A percentile compares a stretch with the other conserved stretches of the same genome.
phyloP scores from a whole-genome alignment of 2,329 filamentous ascomycete species.

The Tolypocladium tropicale region DNA sequence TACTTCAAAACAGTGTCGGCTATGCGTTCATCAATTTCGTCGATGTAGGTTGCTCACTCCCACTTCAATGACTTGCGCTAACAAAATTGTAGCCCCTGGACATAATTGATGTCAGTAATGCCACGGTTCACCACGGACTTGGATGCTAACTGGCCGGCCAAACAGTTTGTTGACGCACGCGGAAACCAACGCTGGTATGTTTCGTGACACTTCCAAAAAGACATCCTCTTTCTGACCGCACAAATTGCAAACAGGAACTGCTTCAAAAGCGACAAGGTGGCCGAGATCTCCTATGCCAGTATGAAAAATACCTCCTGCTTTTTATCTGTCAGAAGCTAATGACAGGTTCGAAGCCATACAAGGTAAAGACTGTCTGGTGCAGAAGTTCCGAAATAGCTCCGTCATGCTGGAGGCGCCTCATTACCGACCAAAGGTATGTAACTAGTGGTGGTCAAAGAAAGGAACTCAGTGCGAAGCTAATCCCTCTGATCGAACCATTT shows the following conservation, averaged over 20 bases:
- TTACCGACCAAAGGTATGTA: constrained; percentile 70
- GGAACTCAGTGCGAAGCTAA: background rate
- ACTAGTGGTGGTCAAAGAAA: background rate
- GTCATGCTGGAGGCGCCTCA: constrained; percentile 81
- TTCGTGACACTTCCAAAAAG: too few relatives aligned
- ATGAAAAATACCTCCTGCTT: too few relatives aligned
- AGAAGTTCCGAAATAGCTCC: constrained; percentile 94
- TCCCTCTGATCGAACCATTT: background rate
- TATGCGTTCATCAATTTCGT: constrained; percentile 97
- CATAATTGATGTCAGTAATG: constrained; percentile 55
- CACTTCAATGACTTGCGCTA: constrained; percentile 15
- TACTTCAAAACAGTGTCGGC: constrained; percentile 56
- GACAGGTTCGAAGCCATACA: constrained; percentile 59
- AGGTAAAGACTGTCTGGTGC: constrained; percentile 79
- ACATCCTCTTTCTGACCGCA: background rate
- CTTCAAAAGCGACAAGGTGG: constrained; percentile 74
- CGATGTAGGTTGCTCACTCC: constrained; percentile 43
- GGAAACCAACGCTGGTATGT: constrained; percentile 60
- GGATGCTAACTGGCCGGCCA: constrained; percentile 8
- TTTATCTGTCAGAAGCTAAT: constrained; percentile 9
- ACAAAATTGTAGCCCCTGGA: constrained; percentile 49
- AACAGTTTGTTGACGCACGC: constrained; percentile 60
- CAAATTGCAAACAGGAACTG: constrained; percentile 54
- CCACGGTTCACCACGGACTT: background rate
- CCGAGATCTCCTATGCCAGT: constrained; percentile 95